Base-by-base conservation (phyloP, 2,329 filamentous ascomycete genomes). In the Fusarium virguliforme region DNA sequence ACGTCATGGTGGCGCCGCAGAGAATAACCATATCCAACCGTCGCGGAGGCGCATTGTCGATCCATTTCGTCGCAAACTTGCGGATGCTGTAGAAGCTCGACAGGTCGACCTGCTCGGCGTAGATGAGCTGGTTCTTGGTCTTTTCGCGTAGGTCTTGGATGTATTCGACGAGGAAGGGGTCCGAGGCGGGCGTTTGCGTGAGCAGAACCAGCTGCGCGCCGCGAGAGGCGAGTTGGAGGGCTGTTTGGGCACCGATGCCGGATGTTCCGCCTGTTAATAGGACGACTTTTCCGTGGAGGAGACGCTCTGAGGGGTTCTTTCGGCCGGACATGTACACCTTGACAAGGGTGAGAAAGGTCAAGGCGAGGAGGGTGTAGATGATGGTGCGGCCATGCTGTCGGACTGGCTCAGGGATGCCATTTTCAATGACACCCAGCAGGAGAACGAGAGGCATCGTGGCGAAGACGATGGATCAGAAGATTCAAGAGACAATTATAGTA, bases 211-310 rank as follows among this genome's bases (percentile, higher is more conserved):
- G 85, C 83, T 99, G 97, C 51, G 95, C 95, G 72, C 96, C 96
- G 71, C 94, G 90, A 18, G 84, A 79, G 60, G 95, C 95, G 59
- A 99, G 88, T 64, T 91, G 89, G 71, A 89, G 85, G 6, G 92
- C 92, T 46, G 94, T 89, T 62, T 89, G 87, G 65, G 94, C 93
- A 55, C 96, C 96, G 78, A 99, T 92, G 13, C 96, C 96, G 50
- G 95, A 95, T 58, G 96, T 99, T 30, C 95, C 96, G 73, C 96
- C 95, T 18, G 96, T 99, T 58, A 99, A 89, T 86, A 99, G 91
- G 48, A 98, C 87, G 54, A 99, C 94, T 79, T 97, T 97, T 53
- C 94, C 94, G 81, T 98, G 94, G 90, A 99, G 94, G 61, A 92
- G 87, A 65, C 94, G 88, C 79, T 97, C 94, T 28, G 93, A 88